Conservation (phyloP, 495 filamentous ascomycete genomes). For the Hypoxylon cercidicola region DNA sequence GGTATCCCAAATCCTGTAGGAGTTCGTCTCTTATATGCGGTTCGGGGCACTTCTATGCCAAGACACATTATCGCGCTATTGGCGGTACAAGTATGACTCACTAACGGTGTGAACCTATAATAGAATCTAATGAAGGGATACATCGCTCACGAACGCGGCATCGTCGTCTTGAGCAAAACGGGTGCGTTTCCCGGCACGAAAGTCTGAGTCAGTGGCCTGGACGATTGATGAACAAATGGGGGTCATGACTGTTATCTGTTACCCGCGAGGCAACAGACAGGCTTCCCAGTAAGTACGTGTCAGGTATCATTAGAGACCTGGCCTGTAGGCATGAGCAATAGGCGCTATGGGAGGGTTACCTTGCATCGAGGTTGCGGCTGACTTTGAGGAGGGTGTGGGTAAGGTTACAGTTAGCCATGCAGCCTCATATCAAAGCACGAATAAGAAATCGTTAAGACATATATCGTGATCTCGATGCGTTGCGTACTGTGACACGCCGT, state of each 20-base stretch:
- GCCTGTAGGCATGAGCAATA: too few relatives aligned
- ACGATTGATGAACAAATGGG: neutral
- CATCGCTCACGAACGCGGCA: slow-evolving; percentile 87
- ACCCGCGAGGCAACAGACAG: slow-evolving; percentile 5
- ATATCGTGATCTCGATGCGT: slow-evolving; percentile 6
- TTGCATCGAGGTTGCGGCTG: slow-evolving; percentile 31
- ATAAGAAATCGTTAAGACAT: slow-evolving; percentile 14
- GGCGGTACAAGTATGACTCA: slow-evolving; percentile 18
- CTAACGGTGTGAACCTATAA: slow-evolving; percentile 27
- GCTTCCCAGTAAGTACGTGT: slow-evolving; percentile 15
- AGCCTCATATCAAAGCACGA: slow-evolving; percentile 13
- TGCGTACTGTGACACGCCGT: slow-evolving; percentile 3
- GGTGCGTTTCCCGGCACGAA: slow-evolving; percentile 97
- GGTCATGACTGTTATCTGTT: slow-evolving; percentile 3
- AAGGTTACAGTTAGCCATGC: slow-evolving; percentile 34
- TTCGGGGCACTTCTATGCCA: neutral
- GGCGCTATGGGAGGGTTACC: slow-evolving; percentile 13
- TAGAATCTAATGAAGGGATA: slow-evolving; percentile 98
- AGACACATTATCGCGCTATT: neutral
- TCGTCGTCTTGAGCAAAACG: slow-evolving; percentile 88
- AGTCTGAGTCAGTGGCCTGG: slow-evolving; percentile 64
- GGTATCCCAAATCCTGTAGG: slow-evolving; percentile 9
- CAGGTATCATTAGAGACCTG: slow-evolving; percentile 5
- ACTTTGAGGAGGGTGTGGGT: slow-evolving; percentile 28
- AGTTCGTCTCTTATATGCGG: neutral